phyloP scores from a whole-genome alignment of 2,329 filamentous ascomycete species.

The Venturia pyrina region DNA sequence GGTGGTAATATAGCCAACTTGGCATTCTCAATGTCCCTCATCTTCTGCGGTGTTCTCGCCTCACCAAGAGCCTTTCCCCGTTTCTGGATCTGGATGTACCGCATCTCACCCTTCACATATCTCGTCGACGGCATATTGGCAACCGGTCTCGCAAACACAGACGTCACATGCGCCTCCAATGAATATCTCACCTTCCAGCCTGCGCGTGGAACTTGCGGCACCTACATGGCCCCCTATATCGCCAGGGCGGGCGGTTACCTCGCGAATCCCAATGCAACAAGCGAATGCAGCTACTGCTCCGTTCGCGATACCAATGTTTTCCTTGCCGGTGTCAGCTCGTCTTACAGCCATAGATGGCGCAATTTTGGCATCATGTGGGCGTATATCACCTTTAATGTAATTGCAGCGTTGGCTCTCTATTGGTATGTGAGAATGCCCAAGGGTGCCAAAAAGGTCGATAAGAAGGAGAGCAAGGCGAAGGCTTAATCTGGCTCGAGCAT shows the following conservation, averaged over 20 bases:
- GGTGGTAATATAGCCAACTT: slow-evolving; percentile 68
- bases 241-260: slow-evolving; percentile 27
- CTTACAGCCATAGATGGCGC: slow-evolving; percentile 38
- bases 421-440: slow-evolving; percentile 46
- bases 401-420: slow-evolving; percentile 40
- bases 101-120: slow-evolving; percentile 74
- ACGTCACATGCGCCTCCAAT: slow-evolving; percentile 56
- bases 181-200: slow-evolving; percentile 62
- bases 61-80: slow-evolving; percentile 51
- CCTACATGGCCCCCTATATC: slow-evolving; percentile 39
- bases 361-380: slow-evolving; percentile 46
- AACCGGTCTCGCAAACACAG: slow-evolving; percentile 56
- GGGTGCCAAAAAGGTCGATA: slow-evolving; percentile 10
- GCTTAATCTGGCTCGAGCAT: no score
- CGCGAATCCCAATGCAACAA: slow-evolving; percentile 22
- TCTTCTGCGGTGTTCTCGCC: slow-evolving; percentile 68
- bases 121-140: slow-evolving; percentile 63
- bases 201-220: slow-evolving; percentile 45
- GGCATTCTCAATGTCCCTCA: slow-evolving; percentile 60
- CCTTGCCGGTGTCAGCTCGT: slow-evolving; percentile 30
- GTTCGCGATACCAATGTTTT: slow-evolving; percentile 34
- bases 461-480: neutral
- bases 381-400: slow-evolving; percentile 42
- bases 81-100: slow-evolving; percentile 78
- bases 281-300: slow-evolving; percentile 31